Evolutionary conservation across 1,284 basidiomycete species (phyloP), one percentile per base, ranked within the genome.

Genomic region (Ustilago lituana): DNA sequence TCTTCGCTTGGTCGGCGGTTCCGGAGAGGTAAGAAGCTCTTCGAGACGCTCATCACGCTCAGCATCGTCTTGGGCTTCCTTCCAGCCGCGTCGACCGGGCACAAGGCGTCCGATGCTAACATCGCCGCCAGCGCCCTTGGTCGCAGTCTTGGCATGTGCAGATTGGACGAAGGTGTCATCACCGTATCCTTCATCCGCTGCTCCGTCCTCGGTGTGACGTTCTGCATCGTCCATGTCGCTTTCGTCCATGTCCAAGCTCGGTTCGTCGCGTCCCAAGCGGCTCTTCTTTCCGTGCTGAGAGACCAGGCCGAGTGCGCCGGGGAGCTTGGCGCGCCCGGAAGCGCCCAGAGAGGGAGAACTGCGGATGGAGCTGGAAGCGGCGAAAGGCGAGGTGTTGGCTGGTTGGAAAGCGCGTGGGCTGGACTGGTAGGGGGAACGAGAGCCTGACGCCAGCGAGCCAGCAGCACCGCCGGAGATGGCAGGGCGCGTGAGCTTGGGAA

Each of bases 101-200:
- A 71, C 55, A 4, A 71, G 59, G 3, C 68, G 68, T 9, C 68
- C 68, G 19, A 71, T 70, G 15, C 46, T 61, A 1, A 55, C 50
- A 17, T 64, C 62, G 10, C 10, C 45, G 4, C n/a, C 10, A 1
- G 20, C 4, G 0, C 23, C 49, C 12, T 31, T 46, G 5, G 32
- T 26, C 3, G 8, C 33, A 5, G 41, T 6, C 23, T 43, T 33
- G 5, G 37, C 37, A 4, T 29, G 24, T 4, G 27, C 31, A 17
- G 33, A 35, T 33, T 57, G 63, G 14, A 63, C 60, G 31, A 71
- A 64, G 11, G 71, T 74, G 1, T 66, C 67, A 17, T 70, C 66
- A 5, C 52, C 60, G 12, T 22, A 32, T 4, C 43, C 64, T 31
- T 56, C 47, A 10, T 38, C 53, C 31, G 33, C 15, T 4, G 32